Evolutionary conservation across 371 early-diverging fungal species (phyloP), one percentile per base, ranked within the genome.

Genomic region (Mucor lusitanicus): DNA sequence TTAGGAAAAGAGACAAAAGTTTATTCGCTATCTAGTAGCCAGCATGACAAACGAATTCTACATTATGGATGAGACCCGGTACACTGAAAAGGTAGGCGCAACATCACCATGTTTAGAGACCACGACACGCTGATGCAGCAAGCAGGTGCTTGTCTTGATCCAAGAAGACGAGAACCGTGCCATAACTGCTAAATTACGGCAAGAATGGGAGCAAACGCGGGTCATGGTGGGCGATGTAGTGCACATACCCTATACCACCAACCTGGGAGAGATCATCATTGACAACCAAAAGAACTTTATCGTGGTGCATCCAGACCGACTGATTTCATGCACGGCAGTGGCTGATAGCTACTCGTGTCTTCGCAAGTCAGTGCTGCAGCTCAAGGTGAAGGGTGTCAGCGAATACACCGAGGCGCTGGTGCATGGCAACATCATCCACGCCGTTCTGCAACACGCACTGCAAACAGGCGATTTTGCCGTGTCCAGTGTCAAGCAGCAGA

Each of bases 381-480:
- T 85, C 50, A 84, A 91, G 21, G 73, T 92, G 3, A 76, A 82
- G 12, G 73, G 76, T 2, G 57, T 84, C 1, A 73, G 80, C 40
- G 86, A 89, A 11, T 73, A 77, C 8, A 85, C 75, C 1, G 77
- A 87, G 21, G 85, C 89, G 3, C 66, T 94, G 56, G 83, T 96
- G 12, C 86, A 90, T 58, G 97, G 97, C 5, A 85, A 82, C 13
- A 75, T 97, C 32, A 77, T 94, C n/a, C 97, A 97, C 70, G 84
- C 87, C 15, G 71, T 96, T 2, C 82, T 95, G 46, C 94, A 97
- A 70, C 59, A 77, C 13, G 83, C 86, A 1, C 74, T 95, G 1
- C 50, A 65, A 35, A 69, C 71, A 1, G 78, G 82, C 11, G 81
- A 88, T 53, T 95, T 94, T 70, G 72, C 87, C 1, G 72, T 74